phyloP scores from a whole-genome alignment of 225 moss, liverwort and hornwort genomes.

The Polytrichum commune region DNA sequence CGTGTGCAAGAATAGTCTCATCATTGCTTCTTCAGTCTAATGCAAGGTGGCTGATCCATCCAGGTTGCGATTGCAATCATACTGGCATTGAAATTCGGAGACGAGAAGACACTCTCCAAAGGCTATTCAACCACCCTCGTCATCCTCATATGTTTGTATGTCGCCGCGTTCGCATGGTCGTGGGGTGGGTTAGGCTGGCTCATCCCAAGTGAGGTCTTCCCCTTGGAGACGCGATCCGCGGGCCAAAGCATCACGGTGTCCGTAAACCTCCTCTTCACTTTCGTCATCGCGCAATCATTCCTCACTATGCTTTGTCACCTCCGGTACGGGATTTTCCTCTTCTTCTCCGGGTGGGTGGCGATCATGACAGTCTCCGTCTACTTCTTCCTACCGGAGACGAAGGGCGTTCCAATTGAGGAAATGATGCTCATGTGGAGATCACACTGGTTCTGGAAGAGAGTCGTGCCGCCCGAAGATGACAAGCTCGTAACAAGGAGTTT shows the following conservation, averaged over 20 bases:
- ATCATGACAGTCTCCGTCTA: conserved; percentile 46
- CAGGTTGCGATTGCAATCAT: conserved; percentile 35
- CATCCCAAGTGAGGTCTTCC: conserved; percentile 48
- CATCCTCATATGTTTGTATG: conserved; percentile 27
- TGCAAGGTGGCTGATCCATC: neutral
- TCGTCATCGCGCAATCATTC: conserved; percentile 45
- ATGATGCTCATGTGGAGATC: conserved; percentile 42
- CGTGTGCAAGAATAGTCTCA: too few relatives aligned
- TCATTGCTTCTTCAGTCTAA: too few relatives aligned
- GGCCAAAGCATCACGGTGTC: conserved; percentile 46
- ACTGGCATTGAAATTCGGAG: conserved; percentile 27
- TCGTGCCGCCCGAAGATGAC: neutral
- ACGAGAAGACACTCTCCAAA: conserved; percentile 6
- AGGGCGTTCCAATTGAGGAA: conserved; percentile 49
- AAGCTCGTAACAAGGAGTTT: neutral
- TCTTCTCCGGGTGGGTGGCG: conserved; percentile 37
- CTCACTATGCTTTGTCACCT: conserved; percentile 40
- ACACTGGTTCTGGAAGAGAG: conserved; percentile 55
- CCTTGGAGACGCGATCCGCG: conserved; percentile 41
- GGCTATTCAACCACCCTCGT: conserved; percentile 17
- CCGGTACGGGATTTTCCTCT: conserved; percentile 38
- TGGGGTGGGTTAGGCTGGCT: conserved; percentile 59
- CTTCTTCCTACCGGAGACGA: conserved; percentile 60
- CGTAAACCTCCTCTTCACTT: conserved; percentile 38
- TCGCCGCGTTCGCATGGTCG: conserved; percentile 44